Percentiles rank a stretch among this genome's conserved stretches.
phyloP scores from a whole-genome alignment of 2,329 filamentous ascomycete species.

The Verticillium tricorpus region DNA sequence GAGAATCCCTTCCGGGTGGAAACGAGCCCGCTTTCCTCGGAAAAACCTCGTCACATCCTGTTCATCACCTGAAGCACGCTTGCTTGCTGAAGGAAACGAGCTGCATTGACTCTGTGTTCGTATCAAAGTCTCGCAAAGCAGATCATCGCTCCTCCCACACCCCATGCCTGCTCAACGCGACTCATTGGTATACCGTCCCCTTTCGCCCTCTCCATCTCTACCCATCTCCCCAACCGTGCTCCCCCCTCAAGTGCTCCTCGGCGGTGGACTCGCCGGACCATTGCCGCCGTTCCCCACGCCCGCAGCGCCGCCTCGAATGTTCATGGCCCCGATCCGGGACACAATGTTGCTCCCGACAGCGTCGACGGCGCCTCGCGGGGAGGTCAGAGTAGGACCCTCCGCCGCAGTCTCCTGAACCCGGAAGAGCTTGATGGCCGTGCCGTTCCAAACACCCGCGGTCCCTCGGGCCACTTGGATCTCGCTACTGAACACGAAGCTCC shows the following conservation, averaged over 20 bases:
- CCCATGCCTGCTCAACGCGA: neutral
- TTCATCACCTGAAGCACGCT: too few species aligned
- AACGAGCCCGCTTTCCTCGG: too few species aligned
- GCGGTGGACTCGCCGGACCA: neutral
- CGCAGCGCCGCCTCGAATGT: slow-evolving; percentile 50
- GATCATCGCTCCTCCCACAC: neutral
- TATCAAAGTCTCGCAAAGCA: neutral
- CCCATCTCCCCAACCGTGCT: neutral
- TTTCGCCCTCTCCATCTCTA: neutral
- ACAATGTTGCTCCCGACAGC: slow-evolving; percentile 89
- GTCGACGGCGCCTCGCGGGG: slow-evolving; percentile 85
- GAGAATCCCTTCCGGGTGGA: too few species aligned
- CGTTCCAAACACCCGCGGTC: slow-evolving; percentile 90
- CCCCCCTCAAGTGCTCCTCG: neutral
- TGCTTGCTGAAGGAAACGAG: neutral
- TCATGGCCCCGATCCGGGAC: slow-evolving; percentile 77
- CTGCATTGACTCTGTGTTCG: neutral
- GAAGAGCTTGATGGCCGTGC: slow-evolving; percentile 83
- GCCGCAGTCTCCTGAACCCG: slow-evolving; percentile 80
- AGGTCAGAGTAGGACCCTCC: slow-evolving; percentile 74
- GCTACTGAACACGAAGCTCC: slow-evolving; percentile 86
- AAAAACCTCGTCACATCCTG: too few species aligned
- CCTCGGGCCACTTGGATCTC: slow-evolving; percentile 87
- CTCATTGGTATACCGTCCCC: neutral
- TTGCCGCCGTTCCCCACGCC: slow-evolving; percentile 4